Percentiles rank a stretch among this genome's conserved stretches.
These are phyloP conservation scores for Sporothrix pallida DNA, from an alignment of 2,329 filamentous ascomycete genomes.

Conservation along the genomic window DNA sequence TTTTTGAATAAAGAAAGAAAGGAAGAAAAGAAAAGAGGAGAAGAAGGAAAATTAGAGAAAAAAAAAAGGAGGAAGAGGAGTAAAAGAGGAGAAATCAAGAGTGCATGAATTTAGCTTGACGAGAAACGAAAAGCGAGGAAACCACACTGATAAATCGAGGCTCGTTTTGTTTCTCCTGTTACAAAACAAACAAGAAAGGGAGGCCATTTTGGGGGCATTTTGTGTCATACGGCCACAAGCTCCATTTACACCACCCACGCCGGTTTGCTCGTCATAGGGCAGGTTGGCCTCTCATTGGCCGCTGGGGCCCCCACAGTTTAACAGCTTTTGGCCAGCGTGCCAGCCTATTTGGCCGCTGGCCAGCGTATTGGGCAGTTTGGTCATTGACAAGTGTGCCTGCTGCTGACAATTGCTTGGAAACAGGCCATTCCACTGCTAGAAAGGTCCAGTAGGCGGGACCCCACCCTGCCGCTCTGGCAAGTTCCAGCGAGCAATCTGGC, in stretches of 20 bases:
- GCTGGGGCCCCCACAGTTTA: not conserved
- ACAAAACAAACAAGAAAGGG: not conserved
- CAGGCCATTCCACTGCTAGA: conserved; percentile 26
- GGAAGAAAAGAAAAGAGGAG: not conserved
- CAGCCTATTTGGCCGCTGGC: not conserved
- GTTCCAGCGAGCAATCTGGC: not conserved
- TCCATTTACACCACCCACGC: conserved; percentile 28
- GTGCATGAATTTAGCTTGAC: not conserved
- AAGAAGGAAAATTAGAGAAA: not conserved
- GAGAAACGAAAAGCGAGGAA: not conserved
- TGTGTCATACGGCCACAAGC: conserved; percentile 4
- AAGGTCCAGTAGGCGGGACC: not conserved
- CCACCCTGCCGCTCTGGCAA: not conserved
- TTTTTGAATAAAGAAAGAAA: not conserved
- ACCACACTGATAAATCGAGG: not conserved
- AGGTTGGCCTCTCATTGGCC: not conserved
- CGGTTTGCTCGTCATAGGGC: conserved; percentile 32
- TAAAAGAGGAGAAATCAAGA: not conserved
- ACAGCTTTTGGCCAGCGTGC: not conserved
- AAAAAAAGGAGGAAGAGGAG: not conserved
- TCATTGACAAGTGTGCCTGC: not conserved
- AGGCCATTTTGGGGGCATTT: not conserved
- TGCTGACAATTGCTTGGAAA: conserved; percentile 31
- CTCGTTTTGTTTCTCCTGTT: not conserved
- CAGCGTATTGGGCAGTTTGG: not conserved